Evolutionary conservation across 2,329 filamentous ascomycete species (phyloP).

Genomic region (Nothopassalora personata): DNA sequence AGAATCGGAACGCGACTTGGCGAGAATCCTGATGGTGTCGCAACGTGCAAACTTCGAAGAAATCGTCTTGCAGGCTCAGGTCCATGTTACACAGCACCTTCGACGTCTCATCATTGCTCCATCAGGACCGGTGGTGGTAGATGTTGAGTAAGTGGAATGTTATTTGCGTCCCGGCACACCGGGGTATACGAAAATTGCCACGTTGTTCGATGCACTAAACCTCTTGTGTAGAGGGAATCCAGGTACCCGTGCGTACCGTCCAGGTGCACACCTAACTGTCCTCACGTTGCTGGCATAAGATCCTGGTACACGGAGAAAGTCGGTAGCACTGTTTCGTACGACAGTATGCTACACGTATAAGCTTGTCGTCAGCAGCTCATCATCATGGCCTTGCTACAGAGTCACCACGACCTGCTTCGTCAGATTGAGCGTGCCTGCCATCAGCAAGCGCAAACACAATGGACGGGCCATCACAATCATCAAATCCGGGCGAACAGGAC

Average conservation of each 20-base stretch:
- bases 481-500: conserved; percentile 7
- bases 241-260: neutral
- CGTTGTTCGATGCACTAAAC: neutral
- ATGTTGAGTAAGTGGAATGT: neutral
- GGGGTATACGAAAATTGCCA: neutral
- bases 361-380: neutral
- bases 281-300: neutral
- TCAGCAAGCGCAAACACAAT: neutral
- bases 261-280: neutral
- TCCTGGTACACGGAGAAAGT: neutral
- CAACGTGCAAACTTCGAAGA: neutral
- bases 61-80: neutral
- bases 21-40: neutral
- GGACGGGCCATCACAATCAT: neutral
- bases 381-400: neutral
- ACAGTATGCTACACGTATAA: neutral
- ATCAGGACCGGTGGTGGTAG: neutral
- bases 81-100: neutral
- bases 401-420: neutral
- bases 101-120: neutral
- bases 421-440: neutral
- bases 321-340: neutral
- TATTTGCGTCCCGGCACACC: neutral
- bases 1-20: neutral
- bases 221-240: neutral